Evolutionary conservation across 2,329 filamentous ascomycete species (phyloP), one percentile per base, ranked within the genome.

Genomic region (Diaporthe sp.): DNA sequence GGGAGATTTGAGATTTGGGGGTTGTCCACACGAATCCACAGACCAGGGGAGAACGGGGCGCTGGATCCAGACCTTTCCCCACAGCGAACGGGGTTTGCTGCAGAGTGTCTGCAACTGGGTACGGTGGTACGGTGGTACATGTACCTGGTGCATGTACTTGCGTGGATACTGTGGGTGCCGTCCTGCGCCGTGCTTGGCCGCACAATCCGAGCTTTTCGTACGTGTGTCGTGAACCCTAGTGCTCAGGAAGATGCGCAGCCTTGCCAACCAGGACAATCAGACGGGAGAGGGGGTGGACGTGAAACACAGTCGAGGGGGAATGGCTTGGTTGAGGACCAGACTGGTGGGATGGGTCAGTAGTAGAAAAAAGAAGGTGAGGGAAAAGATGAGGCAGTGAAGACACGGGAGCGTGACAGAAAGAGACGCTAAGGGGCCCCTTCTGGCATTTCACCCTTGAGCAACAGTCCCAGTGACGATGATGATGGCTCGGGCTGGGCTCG

Each of bases 1-100:
- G 63, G 63, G 63, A 66, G 63, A 66, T 51, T 66, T 66, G 63
- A 51, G 63, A 66, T 66, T 66, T 44, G 61, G 61, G 61, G 63
- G 63, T 66, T 66, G 63, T 7, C 63, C 63, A 66, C 63, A 27
- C 30, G 63, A 66, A 51, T 66, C 63, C 63, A 66, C 63, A 50
- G 63, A 66, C 44, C 44, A 66, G 44, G 63, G 44, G 42, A 66
- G 63, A 66, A 66, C 32, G 63, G 63, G 63, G 63, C 63, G 8
- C 63, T 66, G 63, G 63, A 66, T 51, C 63, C 44, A 51, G 32
- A 10, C 63, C 32, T 66, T 65, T 51, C 63, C 63, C 63, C 63
- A 66, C 63, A 66, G 61, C 39, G n/a, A 51, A 44, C 56, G 56
- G 35, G 56, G 44, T 50, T 59, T 59, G 56, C 35, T 59, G 56